These are phyloP conservation scores for Suillus plorans DNA, from an alignment of 768 basidiomycete species.

Conservation along the genomic window DNA sequence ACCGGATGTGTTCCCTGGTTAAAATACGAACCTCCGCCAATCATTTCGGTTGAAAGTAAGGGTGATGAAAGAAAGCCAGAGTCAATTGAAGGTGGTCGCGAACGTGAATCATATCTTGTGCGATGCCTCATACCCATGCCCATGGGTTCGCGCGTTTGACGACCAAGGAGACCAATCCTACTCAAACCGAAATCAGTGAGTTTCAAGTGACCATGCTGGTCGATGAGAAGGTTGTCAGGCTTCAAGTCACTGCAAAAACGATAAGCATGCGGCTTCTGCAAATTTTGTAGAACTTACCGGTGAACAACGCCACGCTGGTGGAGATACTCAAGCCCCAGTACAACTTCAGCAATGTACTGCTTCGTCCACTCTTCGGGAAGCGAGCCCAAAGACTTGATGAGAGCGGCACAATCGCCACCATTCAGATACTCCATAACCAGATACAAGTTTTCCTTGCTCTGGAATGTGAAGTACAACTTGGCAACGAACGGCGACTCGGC, in stretches of 20 bases:
- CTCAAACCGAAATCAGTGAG: slow-evolving; percentile 98
- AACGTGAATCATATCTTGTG: slow-evolving; percentile 63
- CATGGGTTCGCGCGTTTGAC: slow-evolving; percentile 76
- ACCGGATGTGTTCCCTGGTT: slow-evolving; percentile 61
- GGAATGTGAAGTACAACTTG: slow-evolving; percentile 98
- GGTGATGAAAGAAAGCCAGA: slow-evolving; percentile 80
- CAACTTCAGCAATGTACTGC: slow-evolving; percentile 95
- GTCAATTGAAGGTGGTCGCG: slow-evolving; percentile 81
- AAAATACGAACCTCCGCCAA: slow-evolving; percentile 76
- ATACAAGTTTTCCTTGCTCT: slow-evolving; percentile 98
- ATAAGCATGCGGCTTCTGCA: background rate
- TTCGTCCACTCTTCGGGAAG: slow-evolving; percentile 96
- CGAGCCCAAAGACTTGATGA: slow-evolving; percentile 93
- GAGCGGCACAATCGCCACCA: slow-evolving; percentile 95
- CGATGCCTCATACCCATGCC: slow-evolving; percentile 49
- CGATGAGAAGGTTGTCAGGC: slow-evolving; percentile 97
- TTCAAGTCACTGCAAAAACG: slow-evolving; percentile 75
- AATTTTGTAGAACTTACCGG: slow-evolving; percentile 57
- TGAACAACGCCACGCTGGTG: slow-evolving; percentile 95
- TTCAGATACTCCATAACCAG: slow-evolving; percentile 99
- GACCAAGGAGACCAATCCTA: slow-evolving; percentile 94
- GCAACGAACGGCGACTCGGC: slow-evolving; percentile 98
- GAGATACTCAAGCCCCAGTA: slow-evolving; percentile 94
- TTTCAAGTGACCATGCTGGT: slow-evolving; percentile 94
- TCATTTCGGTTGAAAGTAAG: slow-evolving; percentile 55